Conservation (phyloP, 345 rosid species). For the Brassica napus region Da-Ae NC_063436.1:7543501-7544000, state of each 20-base stretch:
- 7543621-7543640: neutral
- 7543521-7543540: neutral
- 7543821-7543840: neutral
- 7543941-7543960: constrained; percentile 40
- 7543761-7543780: constrained; percentile 40
- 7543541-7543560: neutral
- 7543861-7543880: constrained; percentile 5
- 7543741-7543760: constrained; percentile 83
- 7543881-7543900: neutral
- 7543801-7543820: neutral
- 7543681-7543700: neutral
- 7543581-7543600: neutral
- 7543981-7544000: constrained; percentile 63
- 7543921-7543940: constrained; percentile 18
- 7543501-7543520: neutral
- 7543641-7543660: neutral
- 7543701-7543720: constrained; percentile 45
- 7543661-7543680: neutral
- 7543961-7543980: constrained; percentile 45
- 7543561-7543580: constrained; percentile 4
- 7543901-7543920: neutral
- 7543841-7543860: neutral
- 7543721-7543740: constrained; percentile 50
- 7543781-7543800: neutral
- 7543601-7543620: neutral